These are phyloP conservation scores for Alternaria panax DNA, from an alignment of 2,329 filamentous ascomycete species.

Conservation along the genomic window DNA sequence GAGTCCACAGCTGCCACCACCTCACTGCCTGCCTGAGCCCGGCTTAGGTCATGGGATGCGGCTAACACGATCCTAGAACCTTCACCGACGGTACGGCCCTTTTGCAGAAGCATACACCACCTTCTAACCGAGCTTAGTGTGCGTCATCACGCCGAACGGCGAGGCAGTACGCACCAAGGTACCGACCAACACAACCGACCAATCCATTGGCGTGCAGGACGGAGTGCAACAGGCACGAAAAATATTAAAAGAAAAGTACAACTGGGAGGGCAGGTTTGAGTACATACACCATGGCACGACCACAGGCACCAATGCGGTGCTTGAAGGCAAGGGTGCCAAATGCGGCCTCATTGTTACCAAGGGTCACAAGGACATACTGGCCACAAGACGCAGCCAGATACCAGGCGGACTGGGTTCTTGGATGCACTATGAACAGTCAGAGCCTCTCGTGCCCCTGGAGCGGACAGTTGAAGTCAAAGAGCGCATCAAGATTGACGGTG, in stretches of 20 bases:
- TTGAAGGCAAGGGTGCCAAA: constrained; percentile 60
- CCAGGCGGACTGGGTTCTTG: constrained; percentile 60
- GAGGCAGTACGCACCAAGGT: constrained; percentile 57
- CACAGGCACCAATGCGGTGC: constrained; percentile 59
- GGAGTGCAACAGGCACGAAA: constrained; percentile 55
- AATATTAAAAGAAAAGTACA: constrained; percentile 49
- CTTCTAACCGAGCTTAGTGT: constrained; percentile 36
- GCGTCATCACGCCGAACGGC: constrained; percentile 56
- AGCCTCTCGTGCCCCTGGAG: constrained; percentile 59
- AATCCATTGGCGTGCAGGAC: constrained; percentile 58
- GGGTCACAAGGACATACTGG: constrained; percentile 60
- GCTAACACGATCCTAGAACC: constrained; percentile 44
- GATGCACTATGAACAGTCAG: constrained; percentile 58
- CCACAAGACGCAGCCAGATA: constrained; percentile 58
- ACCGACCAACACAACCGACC: constrained; percentile 55
- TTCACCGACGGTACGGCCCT: constrained; percentile 52
- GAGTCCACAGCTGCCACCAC: background rate
- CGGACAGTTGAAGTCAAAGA: constrained; percentile 56
- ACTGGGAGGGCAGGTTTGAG: constrained; percentile 56
- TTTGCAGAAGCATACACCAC: background rate
- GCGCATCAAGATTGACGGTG: constrained; percentile 54
- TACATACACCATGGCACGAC: constrained; percentile 61
- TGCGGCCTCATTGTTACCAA: constrained; percentile 58
- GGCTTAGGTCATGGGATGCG: background rate
- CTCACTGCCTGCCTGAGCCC: background rate